Evolutionary conservation across 352 stramenopile species (phyloP).

Genomic region (Globisporangium solare): DNA sequence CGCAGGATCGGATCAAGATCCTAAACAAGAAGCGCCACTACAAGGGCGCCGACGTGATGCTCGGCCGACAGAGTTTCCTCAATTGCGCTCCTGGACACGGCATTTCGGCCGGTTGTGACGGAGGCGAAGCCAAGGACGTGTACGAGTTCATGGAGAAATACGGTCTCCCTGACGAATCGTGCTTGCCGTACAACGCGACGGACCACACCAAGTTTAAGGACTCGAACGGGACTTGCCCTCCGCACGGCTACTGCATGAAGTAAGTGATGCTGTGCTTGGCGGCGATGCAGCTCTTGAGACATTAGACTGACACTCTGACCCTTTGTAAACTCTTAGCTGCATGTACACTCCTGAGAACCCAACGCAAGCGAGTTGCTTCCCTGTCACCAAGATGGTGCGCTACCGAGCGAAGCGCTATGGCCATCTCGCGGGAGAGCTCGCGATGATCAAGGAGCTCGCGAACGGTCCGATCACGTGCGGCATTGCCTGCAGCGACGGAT

Average conservation of each 20-base stretch:
- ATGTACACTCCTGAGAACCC: conserved; percentile 69
- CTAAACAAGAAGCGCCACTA: conserved; percentile 57
- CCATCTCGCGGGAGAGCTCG: conserved; percentile 59
- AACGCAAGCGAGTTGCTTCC: conserved; percentile 44
- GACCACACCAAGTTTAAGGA: conserved; percentile 67
- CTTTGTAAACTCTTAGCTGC: conserved; percentile 33
- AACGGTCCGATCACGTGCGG: conserved; percentile 89
- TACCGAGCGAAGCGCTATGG: conserved; percentile 75
- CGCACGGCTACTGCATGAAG: conserved; percentile 82
- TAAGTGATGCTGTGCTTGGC: conserved; percentile 25
- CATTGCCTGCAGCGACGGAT: conserved; percentile 88
- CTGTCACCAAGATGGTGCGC: conserved; percentile 73
- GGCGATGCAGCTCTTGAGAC: background rate
- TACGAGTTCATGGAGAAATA: conserved; percentile 81
- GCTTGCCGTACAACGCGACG: conserved; percentile 78
- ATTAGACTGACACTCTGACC: too few species aligned
- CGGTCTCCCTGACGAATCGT: conserved; percentile 74
- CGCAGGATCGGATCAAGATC: conserved; percentile 84
- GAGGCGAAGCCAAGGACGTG: conserved; percentile 66
- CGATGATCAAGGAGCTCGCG: conserved; percentile 81
- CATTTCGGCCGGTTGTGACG: conserved; percentile 57
- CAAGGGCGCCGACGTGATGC: conserved; percentile 66
- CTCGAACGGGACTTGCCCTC: conserved; percentile 70
- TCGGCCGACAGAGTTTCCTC: conserved; percentile 74
- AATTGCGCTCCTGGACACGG: conserved; percentile 76